Percentiles rank a stretch among this genome's conserved stretches.
Evolutionary conservation across 768 basidiomycete genomes (phyloP).

Genomic region (Suillus weaverae): DNA sequence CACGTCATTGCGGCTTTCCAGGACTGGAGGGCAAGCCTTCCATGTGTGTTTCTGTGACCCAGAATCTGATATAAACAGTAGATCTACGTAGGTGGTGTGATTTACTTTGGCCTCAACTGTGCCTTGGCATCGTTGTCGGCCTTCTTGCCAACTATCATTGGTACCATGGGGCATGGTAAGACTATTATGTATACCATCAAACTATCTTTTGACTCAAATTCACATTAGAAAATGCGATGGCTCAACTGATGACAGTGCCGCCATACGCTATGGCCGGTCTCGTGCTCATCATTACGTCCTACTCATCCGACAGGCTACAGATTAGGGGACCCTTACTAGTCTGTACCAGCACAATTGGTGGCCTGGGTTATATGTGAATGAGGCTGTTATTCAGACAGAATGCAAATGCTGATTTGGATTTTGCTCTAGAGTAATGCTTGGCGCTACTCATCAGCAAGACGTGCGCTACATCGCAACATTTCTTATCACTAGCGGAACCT

Average conservation of each 20-base stretch:
- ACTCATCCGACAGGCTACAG: conserved; percentile 44
- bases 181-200: neutral
- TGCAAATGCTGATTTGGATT: neutral
- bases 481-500: conserved; percentile 45
- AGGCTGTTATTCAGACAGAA: neutral
- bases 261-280: conserved; percentile 48
- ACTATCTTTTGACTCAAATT: neutral
- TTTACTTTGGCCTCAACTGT: conserved; percentile 49
- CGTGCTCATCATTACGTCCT: conserved; percentile 38
- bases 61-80: conserved; percentile 15
- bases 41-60: neutral
- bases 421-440: conserved; percentile 33
- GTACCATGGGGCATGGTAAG: conserved; percentile 48
- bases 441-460: conserved; percentile 31
- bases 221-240: conserved; percentile 38
- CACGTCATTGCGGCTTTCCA: conserved; percentile 44
- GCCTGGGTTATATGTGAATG: conserved; percentile 43
- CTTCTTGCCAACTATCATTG: conserved; percentile 57
- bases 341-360: conserved; percentile 32
- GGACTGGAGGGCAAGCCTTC: conserved; percentile 42
- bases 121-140: conserved; percentile 51
- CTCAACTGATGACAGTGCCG: conserved; percentile 53
- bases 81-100: conserved; percentile 48
- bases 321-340: conserved; percentile 41
- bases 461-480: conserved; percentile 49